Conservation (phyloP, 352 stramenopile genomes). For the Hyaloperonospora brassicae region DNA sequence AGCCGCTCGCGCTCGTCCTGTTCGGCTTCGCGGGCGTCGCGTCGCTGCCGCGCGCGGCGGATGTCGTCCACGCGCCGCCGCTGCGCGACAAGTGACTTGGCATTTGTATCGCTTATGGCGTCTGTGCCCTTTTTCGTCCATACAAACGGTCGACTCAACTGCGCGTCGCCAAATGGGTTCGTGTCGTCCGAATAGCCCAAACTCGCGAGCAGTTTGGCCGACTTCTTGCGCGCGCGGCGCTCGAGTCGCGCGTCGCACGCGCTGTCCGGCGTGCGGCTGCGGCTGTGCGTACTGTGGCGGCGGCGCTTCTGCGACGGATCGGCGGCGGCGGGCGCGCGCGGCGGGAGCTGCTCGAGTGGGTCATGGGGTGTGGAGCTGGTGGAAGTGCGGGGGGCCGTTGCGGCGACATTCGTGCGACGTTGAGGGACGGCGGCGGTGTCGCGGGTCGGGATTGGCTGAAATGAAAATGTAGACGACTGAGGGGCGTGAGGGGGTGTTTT, state of each 20-base stretch:
- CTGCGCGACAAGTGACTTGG: conserved; percentile 39
- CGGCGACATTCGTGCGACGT: conserved; percentile 1
- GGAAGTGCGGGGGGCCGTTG: not conserved
- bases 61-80: conserved; percentile 92
- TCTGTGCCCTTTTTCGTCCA: conserved; percentile 95
- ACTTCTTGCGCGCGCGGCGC: conserved; percentile 60
- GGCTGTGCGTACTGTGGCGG: conserved; percentile 23
- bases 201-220: conserved; percentile 62
- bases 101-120: conserved; percentile 6
- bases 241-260: conserved; percentile 37
- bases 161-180: conserved; percentile 98
- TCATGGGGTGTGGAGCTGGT: conserved; percentile 3
- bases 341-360: conserved; percentile 11
- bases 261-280: conserved; percentile 14
- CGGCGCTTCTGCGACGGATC: conserved; percentile 18
- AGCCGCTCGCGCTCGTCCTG: conserved; percentile 94
- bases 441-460: too few species aligned
- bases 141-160: conserved; percentile 94
- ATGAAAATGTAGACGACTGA: too few species aligned
- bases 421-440: too few species aligned
- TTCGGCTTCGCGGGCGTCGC: conserved; percentile 85
- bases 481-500: too few species aligned
- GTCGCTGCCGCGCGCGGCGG: conserved; percentile 89
- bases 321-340: conserved; percentile 2
- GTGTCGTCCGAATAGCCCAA: conserved; percentile 98